A percentile compares a stretch with the other conserved stretches of the same genome.
Evolutionary conservation across 495 filamentous ascomycete species (phyloP).

Genomic region (Daldinia decipiens): DNA sequence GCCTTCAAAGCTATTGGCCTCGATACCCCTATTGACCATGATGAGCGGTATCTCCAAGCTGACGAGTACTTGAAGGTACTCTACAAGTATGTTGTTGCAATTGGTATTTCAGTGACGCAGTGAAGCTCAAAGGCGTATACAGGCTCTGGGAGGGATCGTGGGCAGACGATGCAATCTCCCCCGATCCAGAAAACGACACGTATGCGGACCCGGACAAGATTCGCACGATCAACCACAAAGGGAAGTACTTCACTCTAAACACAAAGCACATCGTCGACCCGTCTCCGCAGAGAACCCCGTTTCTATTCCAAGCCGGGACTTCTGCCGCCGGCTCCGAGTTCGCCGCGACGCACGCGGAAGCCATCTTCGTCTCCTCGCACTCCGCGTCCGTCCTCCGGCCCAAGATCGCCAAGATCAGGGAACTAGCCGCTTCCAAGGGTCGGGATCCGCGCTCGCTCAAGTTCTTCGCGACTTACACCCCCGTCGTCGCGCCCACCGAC

Average conservation of each 20-base stretch:
- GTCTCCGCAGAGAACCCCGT: slow-evolving; percentile 69
- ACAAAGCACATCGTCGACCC: slow-evolving; percentile 67
- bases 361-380: slow-evolving; percentile 69
- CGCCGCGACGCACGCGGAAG: slow-evolving; percentile 70
- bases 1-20: slow-evolving; percentile 68
- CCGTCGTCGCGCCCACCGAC: slow-evolving; percentile 66
- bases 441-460: slow-evolving; percentile 67
- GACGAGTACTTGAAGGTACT: slow-evolving; percentile 69
- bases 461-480: slow-evolving; percentile 68
- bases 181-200: slow-evolving; percentile 59
- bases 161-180: slow-evolving; percentile 63
- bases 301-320: slow-evolving; percentile 72
- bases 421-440: slow-evolving; percentile 60
- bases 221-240: slow-evolving; percentile 67
- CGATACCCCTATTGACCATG: slow-evolving; percentile 67
- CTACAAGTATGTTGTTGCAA: slow-evolving; percentile 57
- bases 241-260: slow-evolving; percentile 65
- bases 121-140: background rate
- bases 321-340: slow-evolving; percentile 67
- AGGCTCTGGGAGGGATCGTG: slow-evolving; percentile 72
- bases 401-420: slow-evolving; percentile 66
- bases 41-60: slow-evolving; percentile 68
- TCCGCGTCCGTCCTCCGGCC: slow-evolving; percentile 61
- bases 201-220: slow-evolving; percentile 67
- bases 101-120: too few relatives aligned